Conservation (phyloP, 2,329 filamentous ascomycete genomes). For the Ophiostoma piceae region DNA sequence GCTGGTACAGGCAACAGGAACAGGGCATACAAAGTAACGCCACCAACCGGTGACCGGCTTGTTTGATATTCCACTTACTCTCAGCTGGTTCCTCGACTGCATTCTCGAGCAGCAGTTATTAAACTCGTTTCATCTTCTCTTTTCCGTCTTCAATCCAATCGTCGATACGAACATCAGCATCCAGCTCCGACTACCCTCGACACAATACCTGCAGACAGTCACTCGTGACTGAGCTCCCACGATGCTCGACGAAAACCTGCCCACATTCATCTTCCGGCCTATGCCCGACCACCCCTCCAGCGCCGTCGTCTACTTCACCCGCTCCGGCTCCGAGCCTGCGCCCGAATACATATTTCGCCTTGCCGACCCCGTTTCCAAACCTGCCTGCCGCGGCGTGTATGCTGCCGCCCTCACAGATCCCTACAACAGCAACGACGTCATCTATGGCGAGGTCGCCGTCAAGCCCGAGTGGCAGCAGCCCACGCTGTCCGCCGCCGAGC, state of each 20-base stretch:
- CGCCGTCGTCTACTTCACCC: slow-evolving; percentile 54
- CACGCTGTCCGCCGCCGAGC: slow-evolving; percentile 72
- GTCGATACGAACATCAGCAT: background rate
- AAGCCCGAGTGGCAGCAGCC: slow-evolving; percentile 82
- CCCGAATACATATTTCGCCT: slow-evolving; percentile 77
- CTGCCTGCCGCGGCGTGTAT: slow-evolving; percentile 74
- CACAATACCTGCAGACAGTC: background rate
- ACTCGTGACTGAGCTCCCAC: background rate
- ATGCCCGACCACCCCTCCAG: slow-evolving; percentile 50
- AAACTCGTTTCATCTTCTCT: background rate
- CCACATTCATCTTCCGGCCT: slow-evolving; percentile 57
- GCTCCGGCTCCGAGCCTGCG: slow-evolving; percentile 74
- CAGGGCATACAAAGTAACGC: background rate
- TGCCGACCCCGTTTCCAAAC: slow-evolving; percentile 60
- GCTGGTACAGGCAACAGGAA: background rate
- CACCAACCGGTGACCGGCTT: slow-evolving; percentile 1
- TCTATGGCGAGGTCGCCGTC: slow-evolving; percentile 82
- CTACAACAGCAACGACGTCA: slow-evolving; percentile 63
- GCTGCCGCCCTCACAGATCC: slow-evolving; percentile 81
- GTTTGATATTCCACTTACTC: background rate
- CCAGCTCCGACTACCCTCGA: background rate
- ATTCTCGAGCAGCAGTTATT: background rate
- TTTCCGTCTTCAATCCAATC: background rate
- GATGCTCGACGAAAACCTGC: slow-evolving; percentile 95
- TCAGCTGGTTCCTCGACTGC: background rate